Base-by-base conservation (phyloP, 805 yeast genomes). In the Pichia scutulata region DNA sequence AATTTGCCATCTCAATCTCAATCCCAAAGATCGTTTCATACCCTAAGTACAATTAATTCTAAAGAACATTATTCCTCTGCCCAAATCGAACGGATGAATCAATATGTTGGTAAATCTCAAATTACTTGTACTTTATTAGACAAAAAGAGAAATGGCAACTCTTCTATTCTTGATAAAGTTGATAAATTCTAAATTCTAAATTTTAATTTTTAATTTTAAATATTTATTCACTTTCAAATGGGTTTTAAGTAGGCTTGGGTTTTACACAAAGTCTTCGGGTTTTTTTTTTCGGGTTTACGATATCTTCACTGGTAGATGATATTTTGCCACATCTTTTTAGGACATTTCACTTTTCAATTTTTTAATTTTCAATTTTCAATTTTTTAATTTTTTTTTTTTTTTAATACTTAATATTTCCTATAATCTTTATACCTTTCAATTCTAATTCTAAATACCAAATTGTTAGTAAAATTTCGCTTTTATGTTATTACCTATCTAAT, bases 11-110 rank as follows among this genome's bases (percentile, higher is more conserved):
- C 24, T 3, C 40, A 39, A 39, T 16, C 8, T 16, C 19, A n/a
- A 16, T 16, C 37, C 7, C 19, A 33, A n/a, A 33, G 19, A n/a
- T 16, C n/a, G 6, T 28, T n/a, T 28, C 12, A 13, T 13, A 28
- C 5, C 33, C 19, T 16, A 6, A 16, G 19, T 16, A n/a, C 19
- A 33, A 7, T n/a, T 8, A n/a, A 16, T n/a, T n/a, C 37, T 7
- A 16, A 16, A n/a, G n/a, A 33, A 7, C 19, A 33, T 33, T 33
- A 33, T 16, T 33, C 37, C 2, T 33, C 37, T 33, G 65, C 65
- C 7, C 61, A 61, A 37, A 39, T 55, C n/a, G 62, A 61, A 45
- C 52, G 65, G 16, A 52, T 54, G 46, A 58, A 53, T 33, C 43
- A 47, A 23, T 58, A 49, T 41, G 7, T 39, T 21, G 43, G 24